Evolutionary conservation across 2,329 filamentous ascomycete species (phyloP).

Genomic region (Plenodomus biglobosus): DNA sequence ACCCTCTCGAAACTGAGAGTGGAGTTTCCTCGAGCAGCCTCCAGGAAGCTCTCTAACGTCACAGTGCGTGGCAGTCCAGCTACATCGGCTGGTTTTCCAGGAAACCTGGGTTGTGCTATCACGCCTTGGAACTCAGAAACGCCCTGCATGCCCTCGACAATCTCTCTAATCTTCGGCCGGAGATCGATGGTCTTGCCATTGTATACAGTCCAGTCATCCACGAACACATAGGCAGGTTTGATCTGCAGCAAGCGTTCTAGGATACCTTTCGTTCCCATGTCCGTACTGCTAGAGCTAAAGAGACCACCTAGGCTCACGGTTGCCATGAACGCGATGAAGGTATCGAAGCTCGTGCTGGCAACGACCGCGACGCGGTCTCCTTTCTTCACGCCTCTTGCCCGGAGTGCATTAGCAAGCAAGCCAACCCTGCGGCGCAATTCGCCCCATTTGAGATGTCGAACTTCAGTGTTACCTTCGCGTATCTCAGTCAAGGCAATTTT

Average conservation of each 20-base stretch:
- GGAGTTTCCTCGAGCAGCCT: conserved; percentile 41
- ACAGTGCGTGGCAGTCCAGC: conserved; percentile 53
- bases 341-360: conserved; percentile 73
- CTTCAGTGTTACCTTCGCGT: conserved; percentile 63
- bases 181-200: conserved; percentile 76
- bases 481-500: conserved; percentile 73
- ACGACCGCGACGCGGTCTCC: conserved; percentile 78
- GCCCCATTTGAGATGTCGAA: conserved; percentile 64
- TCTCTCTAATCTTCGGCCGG: conserved; percentile 68
- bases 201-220: conserved; percentile 78
- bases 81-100: conserved; percentile 59
- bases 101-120: conserved; percentile 68
- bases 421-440: conserved; percentile 64
- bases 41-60: conserved; percentile 48
- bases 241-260: conserved; percentile 75
- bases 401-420: conserved; percentile 65
- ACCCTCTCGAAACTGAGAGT: conserved; percentile 60
- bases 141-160: conserved; percentile 63
- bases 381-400: conserved; percentile 63
- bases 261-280: conserved; percentile 80
- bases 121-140: conserved; percentile 64
- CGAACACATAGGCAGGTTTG: conserved; percentile 76
- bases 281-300: conserved; percentile 75
- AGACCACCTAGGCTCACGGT: conserved; percentile 70
- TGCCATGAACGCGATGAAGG: conserved; percentile 70